Conservation (phyloP, 2,329 filamentous ascomycete species). For the Pseudogymnoascus sp. region DNA sequence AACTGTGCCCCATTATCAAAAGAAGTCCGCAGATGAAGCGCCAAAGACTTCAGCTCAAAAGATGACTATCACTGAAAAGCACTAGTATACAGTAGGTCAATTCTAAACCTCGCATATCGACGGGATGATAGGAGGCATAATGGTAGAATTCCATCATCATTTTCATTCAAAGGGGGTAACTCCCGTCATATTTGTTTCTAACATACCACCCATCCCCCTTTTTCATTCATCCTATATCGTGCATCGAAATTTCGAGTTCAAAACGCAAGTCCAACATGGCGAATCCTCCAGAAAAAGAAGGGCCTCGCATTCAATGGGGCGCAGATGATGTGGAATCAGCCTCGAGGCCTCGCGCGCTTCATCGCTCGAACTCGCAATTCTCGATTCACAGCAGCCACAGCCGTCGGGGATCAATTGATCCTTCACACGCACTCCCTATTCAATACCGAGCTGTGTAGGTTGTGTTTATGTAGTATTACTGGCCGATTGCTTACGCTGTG, state of each 20-base stretch:
- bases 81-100: not conserved
- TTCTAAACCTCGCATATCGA: not conserved
- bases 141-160: not conserved
- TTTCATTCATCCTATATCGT: not conserved
- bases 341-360: slow-evolving; percentile 16
- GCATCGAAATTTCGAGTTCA: not conserved
- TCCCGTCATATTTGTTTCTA: not conserved
- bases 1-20: not conserved
- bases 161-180: not conserved
- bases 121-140: not conserved
- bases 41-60: not conserved
- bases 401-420: slow-evolving; percentile 31
- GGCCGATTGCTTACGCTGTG: not conserved
- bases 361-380: slow-evolving; percentile 22
- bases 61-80: not conserved
- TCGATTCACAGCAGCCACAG: slow-evolving; percentile 23
- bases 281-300: not conserved
- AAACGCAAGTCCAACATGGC: not conserved
- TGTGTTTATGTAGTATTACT: not conserved
- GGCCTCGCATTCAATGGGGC: slow-evolving; percentile 21
- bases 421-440: slow-evolving; percentile 39
- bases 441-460: slow-evolving; percentile 45
- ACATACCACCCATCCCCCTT: not conserved
- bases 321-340: slow-evolving; percentile 19
- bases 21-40: not conserved